Conservation (phyloP, 257 asterid species). For the Solanum tacnaense region DNA sequence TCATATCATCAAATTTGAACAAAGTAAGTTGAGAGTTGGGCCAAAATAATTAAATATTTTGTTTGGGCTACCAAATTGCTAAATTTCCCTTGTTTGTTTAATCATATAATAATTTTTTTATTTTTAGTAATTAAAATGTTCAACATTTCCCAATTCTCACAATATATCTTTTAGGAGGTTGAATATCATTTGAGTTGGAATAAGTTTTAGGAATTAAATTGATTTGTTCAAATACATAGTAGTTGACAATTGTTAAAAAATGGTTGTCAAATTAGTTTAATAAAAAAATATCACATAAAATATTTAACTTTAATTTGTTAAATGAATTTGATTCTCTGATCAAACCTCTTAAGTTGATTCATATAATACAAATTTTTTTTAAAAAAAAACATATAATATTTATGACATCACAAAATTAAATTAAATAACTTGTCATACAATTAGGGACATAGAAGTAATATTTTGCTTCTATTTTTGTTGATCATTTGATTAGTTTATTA, state of each 20-base stretch:
- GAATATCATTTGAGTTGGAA: not conserved
- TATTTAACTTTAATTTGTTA: not conserved
- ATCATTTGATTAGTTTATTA: not conserved
- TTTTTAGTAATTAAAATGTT: not conserved
- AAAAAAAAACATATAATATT: not conserved
- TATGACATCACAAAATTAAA: not conserved
- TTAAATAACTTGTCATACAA: not conserved
- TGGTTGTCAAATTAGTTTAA: not conserved
- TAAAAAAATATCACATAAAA: not conserved
- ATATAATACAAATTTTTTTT: not conserved
- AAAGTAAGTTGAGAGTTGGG: not conserved
- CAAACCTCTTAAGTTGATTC: not conserved
- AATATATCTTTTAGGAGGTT: not conserved
- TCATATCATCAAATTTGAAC: not conserved
- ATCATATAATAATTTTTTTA: rapidly evolving
- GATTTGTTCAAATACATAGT: not conserved
- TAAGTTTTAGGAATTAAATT: not conserved
- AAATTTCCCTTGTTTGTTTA: not conserved
- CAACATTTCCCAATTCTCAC: not conserved
- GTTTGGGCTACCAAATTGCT: not conserved
- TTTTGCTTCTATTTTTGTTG: not conserved
- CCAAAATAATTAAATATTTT: not conserved
- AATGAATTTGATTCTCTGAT: not conserved
- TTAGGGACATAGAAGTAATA: not conserved
- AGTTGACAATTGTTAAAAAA: not conserved